These are phyloP conservation scores for Colletotrichum melonis DNA, from an alignment of 2,329 filamentous ascomycete species.

Conservation along the genomic window DNA sequence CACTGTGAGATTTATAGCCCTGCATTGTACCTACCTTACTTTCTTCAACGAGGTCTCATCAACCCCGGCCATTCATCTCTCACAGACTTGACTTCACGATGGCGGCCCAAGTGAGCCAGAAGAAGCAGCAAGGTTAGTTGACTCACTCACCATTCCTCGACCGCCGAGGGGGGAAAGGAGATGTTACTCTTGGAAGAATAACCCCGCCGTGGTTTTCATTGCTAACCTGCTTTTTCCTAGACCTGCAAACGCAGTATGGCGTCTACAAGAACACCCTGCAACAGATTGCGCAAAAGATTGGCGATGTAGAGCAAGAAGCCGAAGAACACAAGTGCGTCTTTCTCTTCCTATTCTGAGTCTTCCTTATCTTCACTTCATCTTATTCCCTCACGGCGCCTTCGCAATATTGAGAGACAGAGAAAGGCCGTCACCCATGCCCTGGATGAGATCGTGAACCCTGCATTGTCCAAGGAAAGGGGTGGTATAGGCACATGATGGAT, in stretches of 20 bases:
- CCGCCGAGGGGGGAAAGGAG: not conserved
- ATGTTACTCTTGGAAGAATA: not conserved
- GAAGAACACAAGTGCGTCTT: conserved; percentile 94
- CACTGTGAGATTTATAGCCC: not conserved
- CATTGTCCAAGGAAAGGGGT: not conserved
- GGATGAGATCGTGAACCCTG: not conserved
- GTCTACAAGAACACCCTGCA: conserved; percentile 85
- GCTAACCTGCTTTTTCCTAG: conserved; percentile 54
- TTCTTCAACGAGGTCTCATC: not conserved
- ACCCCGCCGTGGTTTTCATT: conserved; percentile 23
- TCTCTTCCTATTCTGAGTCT: not conserved
- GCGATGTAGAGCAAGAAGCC: conserved; percentile 95
- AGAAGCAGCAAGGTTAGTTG: conserved; percentile 76
- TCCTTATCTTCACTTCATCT: conserved; percentile 19
- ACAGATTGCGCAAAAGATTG: conserved; percentile 94
- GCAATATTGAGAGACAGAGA: not conserved
- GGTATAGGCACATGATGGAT: not conserved
- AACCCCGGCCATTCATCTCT: not conserved
- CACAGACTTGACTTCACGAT: conserved; percentile 44
- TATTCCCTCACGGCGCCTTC: conserved; percentile 18
- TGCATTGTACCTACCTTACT: not conserved
- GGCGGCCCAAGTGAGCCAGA: conserved; percentile 64
- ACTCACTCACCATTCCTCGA: not conserved
- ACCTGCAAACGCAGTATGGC: conserved; percentile 83
- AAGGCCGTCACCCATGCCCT: not conserved